Conservation (phyloP, 768 basidiomycete genomes). For the Roridomyces roridus region DNA sequence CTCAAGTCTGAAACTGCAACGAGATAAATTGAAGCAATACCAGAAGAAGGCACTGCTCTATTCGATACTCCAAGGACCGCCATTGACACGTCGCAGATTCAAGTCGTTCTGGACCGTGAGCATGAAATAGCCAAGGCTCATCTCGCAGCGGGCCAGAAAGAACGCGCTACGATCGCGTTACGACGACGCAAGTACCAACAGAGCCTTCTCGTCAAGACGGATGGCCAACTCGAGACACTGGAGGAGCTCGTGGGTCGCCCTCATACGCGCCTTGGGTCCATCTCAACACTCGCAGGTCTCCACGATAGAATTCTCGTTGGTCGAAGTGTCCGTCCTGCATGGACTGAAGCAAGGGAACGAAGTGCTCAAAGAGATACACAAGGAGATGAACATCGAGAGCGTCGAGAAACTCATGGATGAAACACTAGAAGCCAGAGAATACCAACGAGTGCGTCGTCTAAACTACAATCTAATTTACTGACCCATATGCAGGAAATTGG, state of each 20-base stretch:
- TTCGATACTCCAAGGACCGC: neutral
- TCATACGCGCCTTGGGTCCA: neutral
- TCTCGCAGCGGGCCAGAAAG: slow-evolving; percentile 81
- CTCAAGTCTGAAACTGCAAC: slow-evolving; percentile 88
- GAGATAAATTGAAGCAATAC: slow-evolving; percentile 95
- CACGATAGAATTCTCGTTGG: slow-evolving; percentile 94
- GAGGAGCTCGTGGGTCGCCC: slow-evolving; percentile 77
- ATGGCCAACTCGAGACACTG: slow-evolving; percentile 85
- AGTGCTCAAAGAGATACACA: slow-evolving; percentile 92
- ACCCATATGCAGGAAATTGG: slow-evolving; percentile 81
- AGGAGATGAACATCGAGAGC: slow-evolving; percentile 88
- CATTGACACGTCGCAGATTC: slow-evolving; percentile 62
- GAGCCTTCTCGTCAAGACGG: slow-evolving; percentile 84
- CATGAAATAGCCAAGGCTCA: slow-evolving; percentile 88
- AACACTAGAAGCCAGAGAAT: slow-evolving; percentile 90
- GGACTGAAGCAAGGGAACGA: slow-evolving; percentile 94
- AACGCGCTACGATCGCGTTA: slow-evolving; percentile 85
- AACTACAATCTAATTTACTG: neutral
- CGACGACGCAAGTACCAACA: slow-evolving; percentile 95
- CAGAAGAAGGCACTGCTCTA: slow-evolving; percentile 78
- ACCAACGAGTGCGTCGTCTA: slow-evolving; percentile 68
- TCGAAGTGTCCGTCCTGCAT: slow-evolving; percentile 91
- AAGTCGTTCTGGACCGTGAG: slow-evolving; percentile 85
- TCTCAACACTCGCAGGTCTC: slow-evolving; percentile 68
- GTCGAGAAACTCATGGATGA: slow-evolving; percentile 96